Evolutionary conservation across 768 basidiomycete species (phyloP), one percentile per base, ranked within the genome.

Genomic region (Kondoa malvinella): DNA sequence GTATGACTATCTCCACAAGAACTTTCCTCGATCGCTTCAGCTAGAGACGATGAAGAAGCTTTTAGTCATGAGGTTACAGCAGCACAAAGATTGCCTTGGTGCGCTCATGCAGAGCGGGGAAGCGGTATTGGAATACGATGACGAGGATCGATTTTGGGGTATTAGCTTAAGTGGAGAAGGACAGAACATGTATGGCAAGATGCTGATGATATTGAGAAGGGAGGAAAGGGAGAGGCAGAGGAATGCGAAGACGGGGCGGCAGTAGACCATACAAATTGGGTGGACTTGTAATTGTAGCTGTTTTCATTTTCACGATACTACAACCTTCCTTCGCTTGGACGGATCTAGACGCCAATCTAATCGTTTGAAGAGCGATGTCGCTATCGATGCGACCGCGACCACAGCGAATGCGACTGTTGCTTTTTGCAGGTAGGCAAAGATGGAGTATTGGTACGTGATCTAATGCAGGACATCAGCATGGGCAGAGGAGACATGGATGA

Each of bases 381-480:
- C 12, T 8, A 50, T 8, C 8, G 40, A 8, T 50, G 40, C 21
- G 12, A 21, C 8, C 21, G 40, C 40, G 8, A 50, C 21, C 8
- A 21, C 40, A 8, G 40, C 8, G 40, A 50, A 8, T 50, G 40
- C 40, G 40, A 50, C 40, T 50, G 21, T 50, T 50, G 40, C 40
- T 50, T 63, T 63, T 34, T 63, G 61, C 3, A 63, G 32, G 15
- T 31, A 32, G 61, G 61, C 61, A 8, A 63, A 32, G 17, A 33
- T 3, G 12, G 61, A 63, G 30, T 63, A 63, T 3, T 32, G 26
- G 61, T 63, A 63, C 12, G 30, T 34, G 32, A 63, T 63, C 61
- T 63, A n/a, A 63, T 3, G 21, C 30, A 27, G 31, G 15, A 12
- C 33, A 21, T 27, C 27, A 30, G 32, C 15, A 63, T 27, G 32